phyloP scores from a whole-genome alignment of 2,329 filamentous ascomycete species.

The Colletotrichum gloeosporioides region DNA sequence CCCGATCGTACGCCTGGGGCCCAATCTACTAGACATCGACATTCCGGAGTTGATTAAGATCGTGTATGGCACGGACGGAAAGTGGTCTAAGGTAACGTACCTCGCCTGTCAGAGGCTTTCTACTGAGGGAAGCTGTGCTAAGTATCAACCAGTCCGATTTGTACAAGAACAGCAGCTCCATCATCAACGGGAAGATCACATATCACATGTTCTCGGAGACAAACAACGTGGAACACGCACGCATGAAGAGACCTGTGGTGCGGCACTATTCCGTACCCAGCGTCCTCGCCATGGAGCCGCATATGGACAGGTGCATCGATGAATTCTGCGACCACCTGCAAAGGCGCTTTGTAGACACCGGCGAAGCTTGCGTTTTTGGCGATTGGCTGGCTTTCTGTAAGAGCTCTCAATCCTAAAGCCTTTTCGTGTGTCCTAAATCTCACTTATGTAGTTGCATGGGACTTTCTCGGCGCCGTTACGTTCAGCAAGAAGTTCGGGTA shows the following conservation, averaged over 20 bases:
- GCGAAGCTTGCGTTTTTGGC: constrained; percentile 23
- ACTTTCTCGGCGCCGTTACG: constrained; percentile 44
- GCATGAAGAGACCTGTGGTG: constrained; percentile 40
- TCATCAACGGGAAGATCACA: constrained; percentile 37
- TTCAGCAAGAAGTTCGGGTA: constrained; percentile 48
- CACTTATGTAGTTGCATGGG: constrained; percentile 35
- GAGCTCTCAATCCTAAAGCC: background rate
- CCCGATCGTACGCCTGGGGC: constrained; percentile 32
- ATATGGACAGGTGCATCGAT: constrained; percentile 33
- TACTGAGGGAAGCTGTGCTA: background rate
- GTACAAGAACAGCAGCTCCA: constrained; percentile 38
- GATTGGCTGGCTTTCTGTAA: constrained; percentile 30
- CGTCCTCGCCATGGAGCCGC: constrained; percentile 33
- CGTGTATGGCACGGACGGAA: constrained; percentile 31
- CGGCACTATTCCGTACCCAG: constrained; percentile 37
- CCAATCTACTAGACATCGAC: constrained; percentile 32
- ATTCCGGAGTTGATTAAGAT: constrained; percentile 31
- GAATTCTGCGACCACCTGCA: constrained; percentile 34
- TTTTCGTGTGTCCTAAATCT: background rate
- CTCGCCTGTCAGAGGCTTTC: background rate
- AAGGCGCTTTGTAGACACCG: constrained; percentile 30
- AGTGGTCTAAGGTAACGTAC: constrained; percentile 25
- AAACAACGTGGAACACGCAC: constrained; percentile 35
- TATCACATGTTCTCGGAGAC: constrained; percentile 43
- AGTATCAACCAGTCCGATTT: constrained; percentile 36